Base-by-base conservation (phyloP, 805 yeast genomes). In the Saturnispora diversa region DNA sequence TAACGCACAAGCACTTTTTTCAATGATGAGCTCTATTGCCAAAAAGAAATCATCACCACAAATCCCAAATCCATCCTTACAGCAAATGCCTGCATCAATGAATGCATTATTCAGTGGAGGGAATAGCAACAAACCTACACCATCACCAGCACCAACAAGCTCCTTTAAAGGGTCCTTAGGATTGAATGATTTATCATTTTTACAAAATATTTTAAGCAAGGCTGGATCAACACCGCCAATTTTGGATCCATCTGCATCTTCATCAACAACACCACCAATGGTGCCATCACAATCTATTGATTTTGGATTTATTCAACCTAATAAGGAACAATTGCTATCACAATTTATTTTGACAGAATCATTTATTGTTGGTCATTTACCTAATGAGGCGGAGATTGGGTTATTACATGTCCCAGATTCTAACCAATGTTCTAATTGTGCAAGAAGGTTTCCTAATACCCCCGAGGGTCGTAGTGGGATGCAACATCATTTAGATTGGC, bases 401-500 rank as follows among this genome's bases (percentile, higher is more conserved):
- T 53, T 57, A 41, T 62, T 80, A 25, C 82, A 74, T 55, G 75
- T 65, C n/a, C 59, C 64, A 21, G 74, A 80, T 51, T 77, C 92
- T 3, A 74, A 82, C 46, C 90, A 86, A 59, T 92, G 98, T 65
- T 74, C 84, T 12, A 77, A 80, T 15, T 92, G 98, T 64, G 94
- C 97, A 19, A 84, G 84, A 57, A 64, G 99, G 47, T 92, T 86
- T 56, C 68, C 75, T 3, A 71, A 72, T 39, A 74, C 78, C 26
- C 64, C 60, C 2, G 72, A 68, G 35, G 94, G 86, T 12, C 63
- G 60, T 28, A 60, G 60, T 5, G 61, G 63, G 35, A 72, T 73
- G 44, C 74, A 79, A 38, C 68, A 74, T 13, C 98, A 92, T 61
- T 64, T 86, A 49, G 98, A 90, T 60, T 90, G 97, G 97, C 97